Evolutionary conservation across 768 basidiomycete genomes (phyloP), one percentile per base, ranked within the genome.

Genomic region (Rubroboletus satanas): DNA sequence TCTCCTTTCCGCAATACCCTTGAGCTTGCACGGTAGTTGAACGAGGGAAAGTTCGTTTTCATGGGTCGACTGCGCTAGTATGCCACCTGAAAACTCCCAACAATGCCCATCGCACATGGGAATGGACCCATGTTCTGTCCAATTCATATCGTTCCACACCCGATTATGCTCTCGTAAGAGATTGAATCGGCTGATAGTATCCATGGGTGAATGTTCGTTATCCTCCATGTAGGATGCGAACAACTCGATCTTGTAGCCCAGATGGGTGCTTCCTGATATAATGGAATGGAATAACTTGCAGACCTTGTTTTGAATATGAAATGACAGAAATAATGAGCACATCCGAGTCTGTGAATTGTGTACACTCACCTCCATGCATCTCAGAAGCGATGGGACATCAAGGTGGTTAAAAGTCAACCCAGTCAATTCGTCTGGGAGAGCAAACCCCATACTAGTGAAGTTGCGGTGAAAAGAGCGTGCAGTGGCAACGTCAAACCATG

Each of bases 31-130:
- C 7, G 75, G 69, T 10, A 75, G 50, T 36, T 67, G 69, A 17
- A 57, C 57, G 41, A 70, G 59, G 14, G 44, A 54, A 21, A 73
- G 53, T 28, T 61, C 55, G 14, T 56, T 55, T 37, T 56, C 45
- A 15, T n/a, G 21, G n/a, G 51, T 57, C 5, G 65, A 64, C n/a
- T 70, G 68, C 1, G 64, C 69, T 23, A 75, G 61, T 17, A 75
- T 60, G 47, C 73, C 74, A 44, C 71, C 69, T 10, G 63, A 58
- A 44, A 75, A 59, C 48, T 74, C 74, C 73, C 74, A 74, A 21
- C 59, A 57, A 18, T 57, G 38, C 1, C 71, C 65, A 5, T 56
- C 49, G 23, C 45, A 42, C 51, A 63, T 59, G 7, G 59, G 49
- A 5, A 66, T 61, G 14, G 48, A 26, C 2, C 51, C 54, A 10